Evolutionary conservation across 164 flowering plant genomes (phyloP), one percentile per base, ranked within the genome.

Genomic region (Magnolia officinalis): DNA sequence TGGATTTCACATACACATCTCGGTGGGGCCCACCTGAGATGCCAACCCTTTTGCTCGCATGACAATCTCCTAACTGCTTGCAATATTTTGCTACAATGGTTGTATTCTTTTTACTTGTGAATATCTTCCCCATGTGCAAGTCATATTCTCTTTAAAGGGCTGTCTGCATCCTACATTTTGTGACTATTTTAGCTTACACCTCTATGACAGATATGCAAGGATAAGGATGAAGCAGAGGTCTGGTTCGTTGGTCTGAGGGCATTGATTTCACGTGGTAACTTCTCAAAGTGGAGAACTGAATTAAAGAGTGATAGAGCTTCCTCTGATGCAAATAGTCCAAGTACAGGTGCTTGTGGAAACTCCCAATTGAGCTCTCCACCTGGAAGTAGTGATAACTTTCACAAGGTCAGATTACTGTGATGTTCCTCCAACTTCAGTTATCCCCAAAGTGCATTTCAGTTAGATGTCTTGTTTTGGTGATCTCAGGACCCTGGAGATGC

Each of bases 191-290:
- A 37, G 73, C 76, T 72, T n/a, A 63, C 64, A 67, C 72, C 59
- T n/a, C 11, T n/a, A 77, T 76, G 72, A 79, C 87, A 95, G 98
- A 93, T 95, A 79, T 95, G 98, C 78, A 95, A 95, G 82, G 98
- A 95, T 80, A 95, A 93, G 82, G 97, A 90, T 77, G 98, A 95
- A 87, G 96, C 97, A 29, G 98, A 95, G 86, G 91, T 93, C 66
- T 95, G 98, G 98, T 87, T 95, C 84, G 86, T 83, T 78, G 98
- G 89, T 81, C 89, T 95, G 20, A 95, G 90, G 78, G 93, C 93
- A 72, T 79, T 95, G 79, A 88, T 93, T 80, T 72, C 89, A 61
- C 87, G 84, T 78, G 87, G 86, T 65, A 78, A 80, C 78, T 70
- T 74, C 82, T 84, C 84, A 67, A 89, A 82, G 75, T 78, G 82